These are phyloP conservation scores for Xylaria sp. DNA, from an alignment of 2,329 filamentous ascomycete species.

Conservation along the genomic window DNA sequence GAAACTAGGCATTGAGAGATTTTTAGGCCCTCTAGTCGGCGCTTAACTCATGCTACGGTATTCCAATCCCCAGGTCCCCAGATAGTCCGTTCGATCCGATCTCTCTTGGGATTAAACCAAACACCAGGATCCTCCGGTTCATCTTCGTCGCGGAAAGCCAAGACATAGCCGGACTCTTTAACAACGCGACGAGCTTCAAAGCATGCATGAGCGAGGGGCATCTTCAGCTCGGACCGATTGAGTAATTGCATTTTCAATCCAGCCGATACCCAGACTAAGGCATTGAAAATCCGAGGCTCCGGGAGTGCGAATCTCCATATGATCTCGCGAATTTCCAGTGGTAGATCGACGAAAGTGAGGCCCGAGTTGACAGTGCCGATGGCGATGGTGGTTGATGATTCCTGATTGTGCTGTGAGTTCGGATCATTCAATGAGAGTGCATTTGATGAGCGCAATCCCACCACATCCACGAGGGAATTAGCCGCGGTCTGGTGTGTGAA, in stretches of 20 bases:
- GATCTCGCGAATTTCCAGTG: conserved; percentile 46
- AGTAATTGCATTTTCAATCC: conserved; percentile 45
- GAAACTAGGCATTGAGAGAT: neutral
- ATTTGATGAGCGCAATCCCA: neutral
- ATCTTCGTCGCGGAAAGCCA: conserved; percentile 47
- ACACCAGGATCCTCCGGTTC: conserved; percentile 45
- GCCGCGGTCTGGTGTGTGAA: neutral
- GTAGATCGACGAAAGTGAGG: conserved; percentile 43
- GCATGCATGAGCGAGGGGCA: conserved; percentile 46
- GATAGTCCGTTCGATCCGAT: conserved; percentile 45
- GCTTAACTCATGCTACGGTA: conserved; percentile 2
- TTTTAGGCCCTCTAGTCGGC: neutral
- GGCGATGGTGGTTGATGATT: neutral
- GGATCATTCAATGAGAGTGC: neutral
- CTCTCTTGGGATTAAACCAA: conserved; percentile 45
- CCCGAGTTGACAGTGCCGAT: neutral
- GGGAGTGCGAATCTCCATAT: conserved; percentile 48
- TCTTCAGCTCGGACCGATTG: conserved; percentile 40
- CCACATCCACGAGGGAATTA: neutral
- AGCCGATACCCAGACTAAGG: conserved; percentile 43
- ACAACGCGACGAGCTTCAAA: conserved; percentile 47
- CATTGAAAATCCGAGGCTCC: conserved; percentile 42
- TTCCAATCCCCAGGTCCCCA: conserved; percentile 45
- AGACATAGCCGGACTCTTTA: conserved; percentile 42
- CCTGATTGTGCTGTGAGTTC: neutral